These are phyloP conservation scores for Pseudogymnoascus sp. DNA, from an alignment of 2,329 filamentous ascomycete species.

Conservation along the genomic window DNA sequence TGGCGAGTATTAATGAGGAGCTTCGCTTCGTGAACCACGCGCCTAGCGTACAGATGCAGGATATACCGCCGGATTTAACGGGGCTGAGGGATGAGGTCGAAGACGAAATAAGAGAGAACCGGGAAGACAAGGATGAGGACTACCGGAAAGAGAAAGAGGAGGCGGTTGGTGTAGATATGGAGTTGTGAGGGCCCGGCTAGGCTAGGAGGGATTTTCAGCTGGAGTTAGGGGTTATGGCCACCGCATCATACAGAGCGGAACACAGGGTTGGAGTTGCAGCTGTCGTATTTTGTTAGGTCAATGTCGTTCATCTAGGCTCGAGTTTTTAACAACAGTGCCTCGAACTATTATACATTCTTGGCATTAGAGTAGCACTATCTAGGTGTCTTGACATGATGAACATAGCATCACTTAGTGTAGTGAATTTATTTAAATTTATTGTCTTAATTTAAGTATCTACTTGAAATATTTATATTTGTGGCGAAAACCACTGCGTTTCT, in stretches of 20 bases:
- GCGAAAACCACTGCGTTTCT: not conserved
- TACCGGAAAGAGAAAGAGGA: constrained; percentile 46
- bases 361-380: not conserved
- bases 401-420: not conserved
- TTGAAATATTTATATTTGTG: not conserved
- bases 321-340: not conserved
- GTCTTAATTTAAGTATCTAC: not conserved
- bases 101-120: constrained; percentile 54
- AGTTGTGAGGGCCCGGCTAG: constrained; percentile 27
- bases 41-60: constrained; percentile 77
- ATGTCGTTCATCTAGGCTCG: not conserved
- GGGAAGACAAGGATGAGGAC: constrained; percentile 47
- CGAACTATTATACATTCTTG: not conserved
- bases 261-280: not conserved
- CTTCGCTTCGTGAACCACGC: constrained; percentile 75
- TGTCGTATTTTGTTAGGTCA: not conserved
- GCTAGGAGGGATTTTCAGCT: not conserved
- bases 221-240: not conserved
- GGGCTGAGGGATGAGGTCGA: constrained; percentile 62
- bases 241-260: not conserved
- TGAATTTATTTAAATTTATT: not conserved
- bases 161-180: constrained; percentile 49
- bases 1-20: constrained; percentile 74
- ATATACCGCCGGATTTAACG: constrained; percentile 68
- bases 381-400: not conserved